Base-by-base conservation (phyloP, 106 monocot genomes). In the Iris macrosiphon region DNA sequence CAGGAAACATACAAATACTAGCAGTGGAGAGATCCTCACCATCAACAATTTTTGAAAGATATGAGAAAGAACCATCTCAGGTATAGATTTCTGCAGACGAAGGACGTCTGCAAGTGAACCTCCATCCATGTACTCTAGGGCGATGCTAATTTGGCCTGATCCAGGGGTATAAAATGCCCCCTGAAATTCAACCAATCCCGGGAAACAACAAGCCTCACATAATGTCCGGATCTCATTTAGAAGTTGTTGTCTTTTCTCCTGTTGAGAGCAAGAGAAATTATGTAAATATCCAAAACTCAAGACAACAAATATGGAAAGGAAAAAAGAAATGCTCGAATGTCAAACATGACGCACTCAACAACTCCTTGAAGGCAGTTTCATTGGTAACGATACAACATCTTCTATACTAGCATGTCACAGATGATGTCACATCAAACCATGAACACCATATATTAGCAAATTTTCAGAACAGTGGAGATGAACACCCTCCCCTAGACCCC, bases 121-220 rank as follows among this genome's bases (percentile, higher is more conserved):
- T 31, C 92, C 92, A 72, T 92, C 92, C 87, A 92, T 79, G 56
- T 87, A 92, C 60, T 92, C 92, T 14, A 92, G 58, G 30, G 83
- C 92, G 23, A 92, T 92, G 72, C 79, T 83, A 52, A 92, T 87
- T 56, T 92, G 87, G 8, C 87, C 92, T 23, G 87, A 87, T 24
- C 80, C 92, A 49, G 92, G 76, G n/a, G 71, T 70, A 60, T 80
- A 92, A 64, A 87, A 92, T 40, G 92, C 92, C 30, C 92, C 92
- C 59, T 92, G 82, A 39, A 92, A 92, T 69, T 92, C 92, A 35
- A 87, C 87, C 55, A 92, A 64, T 62, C 82, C 77, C 27, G 71
- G 60, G 55, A 73, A 83, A 52, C 83, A 83, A 29, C 76, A 54
- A 21, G 83, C 83, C 64, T 92, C 92, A 72, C 92, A 92, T 45